A percentile compares a stretch with the other conserved stretches of the same genome.
These are phyloP conservation scores for Epichloe elymi DNA, from an alignment of 2,329 filamentous ascomycete genomes.

Conservation along the genomic window DNA sequence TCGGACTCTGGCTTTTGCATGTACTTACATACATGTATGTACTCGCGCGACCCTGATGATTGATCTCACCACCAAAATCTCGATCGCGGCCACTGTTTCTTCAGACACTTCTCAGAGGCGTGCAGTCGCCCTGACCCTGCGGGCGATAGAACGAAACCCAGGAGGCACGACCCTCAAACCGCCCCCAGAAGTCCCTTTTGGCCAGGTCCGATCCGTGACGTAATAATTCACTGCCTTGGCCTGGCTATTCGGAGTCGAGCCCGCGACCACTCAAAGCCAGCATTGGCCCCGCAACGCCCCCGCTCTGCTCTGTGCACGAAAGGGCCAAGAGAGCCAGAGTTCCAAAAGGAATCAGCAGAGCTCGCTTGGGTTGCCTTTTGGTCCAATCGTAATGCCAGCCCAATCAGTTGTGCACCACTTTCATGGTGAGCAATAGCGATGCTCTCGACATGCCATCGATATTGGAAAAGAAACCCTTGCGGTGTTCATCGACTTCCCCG, in stretches of 20 bases:
- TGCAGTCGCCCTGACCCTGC: background rate
- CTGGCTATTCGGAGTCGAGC: background rate
- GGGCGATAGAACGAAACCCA: background rate
- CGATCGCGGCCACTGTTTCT: slow-evolving; percentile 12
- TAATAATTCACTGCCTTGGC: background rate
- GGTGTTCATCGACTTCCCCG: background rate
- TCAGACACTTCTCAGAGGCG: background rate
- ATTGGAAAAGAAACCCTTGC: background rate
- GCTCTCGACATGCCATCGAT: background rate
- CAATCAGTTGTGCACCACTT: too few relatives aligned
- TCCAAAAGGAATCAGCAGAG: background rate
- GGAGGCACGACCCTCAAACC: background rate
- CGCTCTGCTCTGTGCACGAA: background rate
- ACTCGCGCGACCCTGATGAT: slow-evolving; percentile 11
- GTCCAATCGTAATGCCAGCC: background rate
- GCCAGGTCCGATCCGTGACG: background rate
- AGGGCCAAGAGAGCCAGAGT: background rate
- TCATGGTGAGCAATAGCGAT: background rate
- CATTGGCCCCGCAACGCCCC: background rate
- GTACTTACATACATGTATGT: background rate
- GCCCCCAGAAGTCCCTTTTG: background rate
- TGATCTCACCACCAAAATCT: slow-evolving; percentile 17
- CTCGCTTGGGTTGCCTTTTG: background rate
- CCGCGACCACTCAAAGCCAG: background rate
- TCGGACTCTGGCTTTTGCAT: background rate